Base-by-base conservation (phyloP, 2,329 filamentous ascomycete genomes). In the Cladophialophora chaetospira region DNA sequence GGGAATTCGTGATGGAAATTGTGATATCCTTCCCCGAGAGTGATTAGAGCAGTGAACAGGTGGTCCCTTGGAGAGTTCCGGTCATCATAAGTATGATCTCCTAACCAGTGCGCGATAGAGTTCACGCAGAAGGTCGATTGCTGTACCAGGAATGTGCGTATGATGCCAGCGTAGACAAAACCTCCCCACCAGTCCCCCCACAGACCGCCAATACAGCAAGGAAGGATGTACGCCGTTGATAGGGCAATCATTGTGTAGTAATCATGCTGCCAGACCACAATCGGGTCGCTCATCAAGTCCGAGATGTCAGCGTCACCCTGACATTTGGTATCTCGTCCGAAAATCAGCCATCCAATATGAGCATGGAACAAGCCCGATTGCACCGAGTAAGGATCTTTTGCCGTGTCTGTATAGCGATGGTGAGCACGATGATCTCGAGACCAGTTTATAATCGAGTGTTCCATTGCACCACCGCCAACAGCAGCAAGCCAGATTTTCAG, bases 1-100 rank as follows among this genome's bases (percentile, higher is more conserved):
- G 91, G 91, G 77, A 95, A 95, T 74, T 95, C 90, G 81, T 95
- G 90, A 77, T 95, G 90, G 82, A 95, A 95, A 82, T 95, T 95
- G 82, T 95, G 90, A 79, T 95, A 95, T 28, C 90, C 90, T 76
- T 92, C 90, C 46, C 90, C 90, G 19, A 95, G 86, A 40, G 90
- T 95, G 66, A 91, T 86, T 15, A 95, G 77, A 42, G 90, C 90
- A 38, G 90, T 95, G 75, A 95, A 84, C 70, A 93, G 82, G 75
- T 95, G 89, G 69, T 95, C 90, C 72, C 91, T 87, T 63, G 90
- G 91, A 60, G 88, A 91, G 84, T 95, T 93, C 75, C 89, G 88
- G 82, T 95, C 91, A 67, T 95, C 90, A 72, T 95, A 95, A 60
- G 91, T 90, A 78, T 95, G 90, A 68, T 95, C 91, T 62, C 91